Base-by-base conservation (phyloP, 345 rosid species). In the Linum trigynum region DNA sequence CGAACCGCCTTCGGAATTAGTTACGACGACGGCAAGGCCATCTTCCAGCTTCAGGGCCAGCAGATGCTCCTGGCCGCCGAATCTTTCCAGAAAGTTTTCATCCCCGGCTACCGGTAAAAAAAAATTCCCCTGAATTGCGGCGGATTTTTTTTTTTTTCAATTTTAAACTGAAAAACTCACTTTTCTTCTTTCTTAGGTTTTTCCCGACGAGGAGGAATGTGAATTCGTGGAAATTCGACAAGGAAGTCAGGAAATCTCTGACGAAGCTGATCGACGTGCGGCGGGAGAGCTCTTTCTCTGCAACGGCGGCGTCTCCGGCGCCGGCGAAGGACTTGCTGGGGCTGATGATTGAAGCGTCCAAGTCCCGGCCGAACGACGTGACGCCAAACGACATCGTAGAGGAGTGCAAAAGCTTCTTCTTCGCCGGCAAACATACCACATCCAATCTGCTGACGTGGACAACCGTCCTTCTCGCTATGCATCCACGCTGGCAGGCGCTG, bases 361-460 rank as follows among this genome's bases (percentile, higher is more conserved):
- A 81, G 59, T 39, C 70, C 62, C 38, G 66, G 43, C 9, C 72
- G 39, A 81, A 85, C 43, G 80, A 85, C 41, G 88, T 89, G 62
- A 76, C 69, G 5, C 66, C 71, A 2, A 61, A 63, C 43, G 78
- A 75, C 74, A 75, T 75, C 3, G 69, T 87, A 0, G 91, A 85
- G 66, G 96, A 90, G 71, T 87, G 91, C 71, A 85, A 85, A 62
- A 58, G 83, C 59, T 85, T 90, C 67, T 81, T 87, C 74, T 65
- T 87, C 4, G 89, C 89, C 5, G 95, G 91, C 9, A 82, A 85
- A 63, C 90, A 87, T 72, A 90, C 91, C 69, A 85, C 95, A 0
- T 76, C 97, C 5, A 74, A 71, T 36, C 66, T 86, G 64, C 84
- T 87, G 8, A 79, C 81, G 56, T 89, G 96, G 96, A 83, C 89